These are phyloP conservation scores for Trichoderma sp. DNA, from an alignment of 2,329 filamentous ascomycete genomes.

Conservation along the genomic window DNA sequence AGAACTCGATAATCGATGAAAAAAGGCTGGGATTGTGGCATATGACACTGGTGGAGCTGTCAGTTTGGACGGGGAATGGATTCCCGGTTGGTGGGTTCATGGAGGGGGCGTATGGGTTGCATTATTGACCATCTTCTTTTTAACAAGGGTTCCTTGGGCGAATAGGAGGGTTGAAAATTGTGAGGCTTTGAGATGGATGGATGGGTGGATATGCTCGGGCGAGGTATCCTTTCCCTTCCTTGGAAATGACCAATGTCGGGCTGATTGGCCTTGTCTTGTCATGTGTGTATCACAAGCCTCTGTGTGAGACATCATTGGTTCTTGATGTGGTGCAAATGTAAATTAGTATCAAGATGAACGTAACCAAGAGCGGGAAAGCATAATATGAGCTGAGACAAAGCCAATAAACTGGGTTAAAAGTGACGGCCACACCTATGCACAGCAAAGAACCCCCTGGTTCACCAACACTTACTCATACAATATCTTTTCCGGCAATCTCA, in stretches of 20 bases:
- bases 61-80: neutral
- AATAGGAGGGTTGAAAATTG: neutral
- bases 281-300: neutral
- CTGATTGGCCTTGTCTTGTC: neutral
- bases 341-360: neutral
- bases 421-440: neutral
- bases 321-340: neutral
- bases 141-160: neutral
- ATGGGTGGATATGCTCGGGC: neutral
- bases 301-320: neutral
- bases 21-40: neutral
- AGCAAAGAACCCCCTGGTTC: neutral
- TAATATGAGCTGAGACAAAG: neutral
- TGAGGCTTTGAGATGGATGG: neutral
- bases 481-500: neutral
- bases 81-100: slow-evolving; percentile 6
- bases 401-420: neutral
- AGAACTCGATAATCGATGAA: neutral
- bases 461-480: neutral
- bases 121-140: neutral
- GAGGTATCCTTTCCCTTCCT: neutral
- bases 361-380: neutral
- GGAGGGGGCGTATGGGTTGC: neutral
- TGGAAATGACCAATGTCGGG: neutral
- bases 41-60: neutral